These are phyloP conservation scores for Hanseniaspora meyeri DNA, from an alignment of 805 yeast species.

Conservation along the genomic window DNA sequence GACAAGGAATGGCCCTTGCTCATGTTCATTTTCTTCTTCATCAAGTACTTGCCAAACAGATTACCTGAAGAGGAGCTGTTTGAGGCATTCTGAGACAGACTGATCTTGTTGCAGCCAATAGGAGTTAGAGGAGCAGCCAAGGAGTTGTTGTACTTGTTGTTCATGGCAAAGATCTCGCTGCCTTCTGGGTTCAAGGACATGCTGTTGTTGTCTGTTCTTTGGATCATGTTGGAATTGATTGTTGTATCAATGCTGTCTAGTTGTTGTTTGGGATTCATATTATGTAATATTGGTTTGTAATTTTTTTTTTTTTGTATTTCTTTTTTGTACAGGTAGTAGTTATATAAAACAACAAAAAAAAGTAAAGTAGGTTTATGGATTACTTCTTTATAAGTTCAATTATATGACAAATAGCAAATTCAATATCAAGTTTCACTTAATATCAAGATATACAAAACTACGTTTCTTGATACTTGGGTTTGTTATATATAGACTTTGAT, in stretches of 20 bases:
- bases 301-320: background rate
- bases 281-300: background rate
- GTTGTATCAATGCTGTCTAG: background rate
- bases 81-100: background rate
- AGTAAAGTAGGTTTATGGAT: no score
- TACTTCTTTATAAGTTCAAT: no score
- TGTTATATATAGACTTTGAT: background rate
- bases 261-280: background rate
- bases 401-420: no score
- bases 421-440: no score
- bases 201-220: constrained; percentile 2
- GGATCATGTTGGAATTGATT: background rate
- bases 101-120: constrained; percentile 11
- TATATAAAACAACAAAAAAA: no score
- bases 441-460: no score
- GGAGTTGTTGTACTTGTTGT: background rate
- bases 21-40: constrained; percentile 7
- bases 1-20: background rate
- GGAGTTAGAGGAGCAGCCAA: constrained; percentile 11
- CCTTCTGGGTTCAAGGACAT: constrained; percentile 1
- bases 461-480: no score
- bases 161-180: background rate
- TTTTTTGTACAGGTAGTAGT: no score
- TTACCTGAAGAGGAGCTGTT: background rate
- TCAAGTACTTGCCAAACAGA: constrained; percentile 10